Conservation (phyloP, 169 alveolate species). For the Ichthyophthirius multifiliis region DNA sequence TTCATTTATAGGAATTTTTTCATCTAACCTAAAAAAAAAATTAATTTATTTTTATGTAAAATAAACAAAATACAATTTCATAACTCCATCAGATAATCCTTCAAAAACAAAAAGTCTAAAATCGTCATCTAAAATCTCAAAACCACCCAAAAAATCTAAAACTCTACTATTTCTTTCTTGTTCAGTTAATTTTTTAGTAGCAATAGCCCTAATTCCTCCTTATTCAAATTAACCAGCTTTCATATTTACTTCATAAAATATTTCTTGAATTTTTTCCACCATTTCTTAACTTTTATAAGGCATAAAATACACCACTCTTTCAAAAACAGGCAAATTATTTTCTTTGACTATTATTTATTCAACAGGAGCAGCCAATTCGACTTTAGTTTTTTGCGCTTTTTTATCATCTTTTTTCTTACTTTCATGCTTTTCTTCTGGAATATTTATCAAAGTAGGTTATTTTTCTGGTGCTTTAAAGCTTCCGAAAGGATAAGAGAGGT, state of each 20-base stretch:
- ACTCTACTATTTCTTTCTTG: slow-evolving; percentile 61
- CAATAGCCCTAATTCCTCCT: slow-evolving; percentile 39
- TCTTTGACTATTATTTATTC: not conserved
- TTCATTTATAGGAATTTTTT: slow-evolving; percentile 15
- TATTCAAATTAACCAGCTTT: slow-evolving; percentile 31
- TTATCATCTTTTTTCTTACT: not conserved
- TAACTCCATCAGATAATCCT: slow-evolving; percentile 68
- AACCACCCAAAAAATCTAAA: slow-evolving; percentile 70
- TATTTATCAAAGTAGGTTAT: not conserved
- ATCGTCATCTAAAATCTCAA: slow-evolving; percentile 67
- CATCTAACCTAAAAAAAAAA: not conserved
- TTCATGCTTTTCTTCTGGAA: not conserved
- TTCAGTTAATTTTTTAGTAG: slow-evolving; percentile 55
- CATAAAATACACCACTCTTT: slow-evolving; percentile 53
- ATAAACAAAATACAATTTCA: slow-evolving; percentile 40
- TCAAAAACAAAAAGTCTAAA: slow-evolving; percentile 67
- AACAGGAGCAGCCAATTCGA: not conserved
- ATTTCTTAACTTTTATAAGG: slow-evolving; percentile 51
- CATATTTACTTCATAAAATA: slow-evolving; percentile 46
- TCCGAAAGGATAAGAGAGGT: not conserved
- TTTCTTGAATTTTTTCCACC: slow-evolving; percentile 23
- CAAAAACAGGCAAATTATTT: slow-evolving; percentile 23
- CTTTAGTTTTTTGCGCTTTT: too few relatives aligned
- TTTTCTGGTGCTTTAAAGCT: not conserved
- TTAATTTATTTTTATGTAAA: slow-evolving; percentile 38